Percentiles rank a stretch among this genome's conserved stretches.
These are phyloP conservation scores for Boletus sp. DNA, from an alignment of 1,284 basidiomycete genomes.

Conservation along the genomic window DNA sequence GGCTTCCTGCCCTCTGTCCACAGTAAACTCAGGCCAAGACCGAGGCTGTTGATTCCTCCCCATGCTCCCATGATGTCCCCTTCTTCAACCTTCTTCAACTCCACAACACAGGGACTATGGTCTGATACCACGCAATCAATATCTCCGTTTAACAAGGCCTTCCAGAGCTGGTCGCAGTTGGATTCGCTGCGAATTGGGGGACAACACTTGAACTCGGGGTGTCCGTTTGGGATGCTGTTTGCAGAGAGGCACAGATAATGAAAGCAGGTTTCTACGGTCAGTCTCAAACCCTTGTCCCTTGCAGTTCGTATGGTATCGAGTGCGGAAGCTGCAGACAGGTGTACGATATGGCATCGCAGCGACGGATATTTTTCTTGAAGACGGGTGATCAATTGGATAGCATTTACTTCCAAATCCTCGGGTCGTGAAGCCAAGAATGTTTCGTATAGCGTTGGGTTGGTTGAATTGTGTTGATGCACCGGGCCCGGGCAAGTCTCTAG, in stretches of 20 bases:
- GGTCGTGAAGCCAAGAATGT: constrained; percentile 89
- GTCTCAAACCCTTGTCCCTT: constrained; percentile 59
- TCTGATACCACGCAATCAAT: constrained; percentile 94
- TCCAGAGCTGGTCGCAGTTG: constrained; percentile 80
- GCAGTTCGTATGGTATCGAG: constrained; percentile 77
- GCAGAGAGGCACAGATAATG: constrained; percentile 84
- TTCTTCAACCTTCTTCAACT: constrained; percentile 79
- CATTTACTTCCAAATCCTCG: constrained; percentile 72
- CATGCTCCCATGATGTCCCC: constrained; percentile 88
- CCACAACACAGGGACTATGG: constrained; percentile 87
- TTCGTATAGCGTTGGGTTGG: constrained; percentile 63
- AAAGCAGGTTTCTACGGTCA: constrained; percentile 94
- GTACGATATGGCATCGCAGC: constrained; percentile 90
- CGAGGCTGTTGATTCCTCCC: constrained; percentile 91
- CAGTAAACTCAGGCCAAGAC: constrained; percentile 82
- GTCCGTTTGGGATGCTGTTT: constrained; percentile 67
- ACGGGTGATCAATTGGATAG: constrained; percentile 74
- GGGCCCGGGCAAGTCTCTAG: constrained; percentile 48
- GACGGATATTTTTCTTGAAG: constrained; percentile 65
- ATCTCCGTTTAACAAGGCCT: constrained; percentile 76
- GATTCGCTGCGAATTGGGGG: constrained; percentile 82
- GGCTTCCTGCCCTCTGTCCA: constrained; percentile 76
- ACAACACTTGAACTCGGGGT: constrained; percentile 90
- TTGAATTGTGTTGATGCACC: constrained; percentile 18
- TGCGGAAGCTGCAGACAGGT: constrained; percentile 84